Conservation (phyloP, 352 stramenopile species). For the Phytophthora boehmeriae region DNA sequence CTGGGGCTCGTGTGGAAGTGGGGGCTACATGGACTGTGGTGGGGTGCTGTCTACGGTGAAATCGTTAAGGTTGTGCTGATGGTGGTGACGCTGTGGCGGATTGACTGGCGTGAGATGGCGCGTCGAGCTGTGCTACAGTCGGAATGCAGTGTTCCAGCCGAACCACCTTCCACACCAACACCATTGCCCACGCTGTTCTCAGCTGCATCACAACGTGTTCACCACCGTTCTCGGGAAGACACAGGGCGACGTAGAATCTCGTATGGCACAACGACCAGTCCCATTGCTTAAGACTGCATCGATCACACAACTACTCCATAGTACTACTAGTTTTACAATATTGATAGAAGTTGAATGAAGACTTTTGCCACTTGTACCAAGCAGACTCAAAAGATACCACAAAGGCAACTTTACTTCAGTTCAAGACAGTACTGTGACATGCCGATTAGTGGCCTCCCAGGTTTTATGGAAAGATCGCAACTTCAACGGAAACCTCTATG, state of each 20-base stretch:
- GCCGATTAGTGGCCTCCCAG: no score
- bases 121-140: slow-evolving; percentile 66
- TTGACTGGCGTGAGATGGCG: slow-evolving; percentile 81
- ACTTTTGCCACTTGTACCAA: background rate
- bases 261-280: slow-evolving; percentile 18
- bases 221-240: slow-evolving; percentile 17
- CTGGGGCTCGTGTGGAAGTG: slow-evolving; percentile 57
- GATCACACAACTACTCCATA: no score
- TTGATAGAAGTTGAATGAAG: slow-evolving; percentile 7
- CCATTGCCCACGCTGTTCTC: slow-evolving; percentile 26
- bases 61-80: slow-evolving; percentile 79
- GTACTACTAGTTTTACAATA: slow-evolving; percentile 8
- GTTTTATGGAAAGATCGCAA: slow-evolving; percentile 25
- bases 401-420: no score
- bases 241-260: slow-evolving; percentile 20
- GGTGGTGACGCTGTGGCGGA: slow-evolving; percentile 53
- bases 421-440: slow-evolving; percentile 4
- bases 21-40: slow-evolving; percentile 73
- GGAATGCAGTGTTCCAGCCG: slow-evolving; percentile 41
- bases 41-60: slow-evolving; percentile 73
- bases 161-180: slow-evolving; percentile 52
- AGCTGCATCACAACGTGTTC: slow-evolving; percentile 23
- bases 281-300: slow-evolving; percentile 24
- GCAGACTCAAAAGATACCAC: no score
- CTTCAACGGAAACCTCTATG: background rate